phyloP scores from a whole-genome alignment of 1,139 yeast species.

The Zygoascus sp. region DNA sequence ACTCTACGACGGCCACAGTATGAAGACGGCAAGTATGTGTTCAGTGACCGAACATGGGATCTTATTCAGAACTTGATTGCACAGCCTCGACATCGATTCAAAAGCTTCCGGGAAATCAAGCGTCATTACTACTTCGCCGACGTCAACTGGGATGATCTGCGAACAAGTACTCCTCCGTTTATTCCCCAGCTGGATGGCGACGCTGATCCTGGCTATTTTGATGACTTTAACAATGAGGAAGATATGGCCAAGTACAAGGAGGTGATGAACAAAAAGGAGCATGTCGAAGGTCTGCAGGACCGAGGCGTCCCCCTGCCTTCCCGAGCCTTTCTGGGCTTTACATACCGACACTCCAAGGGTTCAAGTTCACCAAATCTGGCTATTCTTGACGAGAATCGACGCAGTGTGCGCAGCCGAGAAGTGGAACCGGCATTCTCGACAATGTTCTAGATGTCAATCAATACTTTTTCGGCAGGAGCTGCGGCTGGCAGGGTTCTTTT shows the following conservation, averaged over 20 bases:
- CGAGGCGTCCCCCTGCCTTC: conserved; percentile 51
- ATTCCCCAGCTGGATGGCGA: conserved; percentile 95
- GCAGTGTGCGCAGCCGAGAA: conserved; percentile 13
- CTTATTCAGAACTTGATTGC: conserved; percentile 72
- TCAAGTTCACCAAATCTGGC: conserved; percentile 13
- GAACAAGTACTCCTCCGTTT: conserved; percentile 76
- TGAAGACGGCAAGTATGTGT: conserved; percentile 84
- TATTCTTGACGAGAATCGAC: conserved; percentile 19
- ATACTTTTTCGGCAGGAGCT: no score
- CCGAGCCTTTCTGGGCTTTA: conserved; percentile 88
- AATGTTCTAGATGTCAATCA: conserved; percentile 21
- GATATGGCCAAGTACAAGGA: conserved; percentile 98
- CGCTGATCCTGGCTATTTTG: conserved; percentile 98
- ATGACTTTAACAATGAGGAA: conserved; percentile 92
- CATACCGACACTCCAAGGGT: conserved; percentile 67
- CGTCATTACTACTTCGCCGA: conserved; percentile 79
- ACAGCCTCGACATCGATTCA: conserved; percentile 67
- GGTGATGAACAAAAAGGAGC: conserved; percentile 84
- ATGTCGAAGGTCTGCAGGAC: conserved; percentile 76
- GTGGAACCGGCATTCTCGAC: conserved; percentile 25
- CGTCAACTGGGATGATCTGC: conserved; percentile 68
- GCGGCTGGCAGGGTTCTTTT: no score
- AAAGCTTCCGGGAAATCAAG: conserved; percentile 75
- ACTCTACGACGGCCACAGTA: conserved; percentile 86
- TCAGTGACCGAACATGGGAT: conserved; percentile 96